Conservation (phyloP, 768 basidiomycete species). For the Mycena metata region DNA sequence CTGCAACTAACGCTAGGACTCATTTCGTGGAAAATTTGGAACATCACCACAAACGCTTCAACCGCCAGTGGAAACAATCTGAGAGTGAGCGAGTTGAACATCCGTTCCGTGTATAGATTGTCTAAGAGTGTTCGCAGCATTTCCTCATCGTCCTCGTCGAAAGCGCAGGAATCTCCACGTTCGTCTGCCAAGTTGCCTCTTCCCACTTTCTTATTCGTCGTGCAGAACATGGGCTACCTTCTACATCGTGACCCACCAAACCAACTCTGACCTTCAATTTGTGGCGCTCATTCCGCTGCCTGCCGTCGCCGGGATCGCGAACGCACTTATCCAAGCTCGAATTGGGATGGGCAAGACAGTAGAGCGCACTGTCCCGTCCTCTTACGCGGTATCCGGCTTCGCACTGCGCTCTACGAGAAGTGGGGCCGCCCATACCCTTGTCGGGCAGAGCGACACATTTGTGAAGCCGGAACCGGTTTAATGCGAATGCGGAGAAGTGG, state of each 20-base stretch:
- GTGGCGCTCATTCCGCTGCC: slow-evolving; percentile 14
- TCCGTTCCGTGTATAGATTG: background rate
- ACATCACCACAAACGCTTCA: slow-evolving; percentile 5
- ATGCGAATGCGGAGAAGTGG: too few relatives aligned
- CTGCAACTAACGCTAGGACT: background rate
- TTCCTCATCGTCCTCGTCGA: slow-evolving; percentile 11
- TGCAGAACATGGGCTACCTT: slow-evolving; percentile 10
- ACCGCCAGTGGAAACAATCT: slow-evolving; percentile 9
- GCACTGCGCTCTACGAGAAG: slow-evolving; percentile 2
- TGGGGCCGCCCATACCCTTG: too few relatives aligned
- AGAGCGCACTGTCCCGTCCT: background rate
- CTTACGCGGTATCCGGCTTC: background rate
- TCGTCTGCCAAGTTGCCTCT: background rate
- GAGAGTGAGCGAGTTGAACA: background rate
- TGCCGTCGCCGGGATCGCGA: slow-evolving; percentile 17
- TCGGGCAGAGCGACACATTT: slow-evolving; percentile 5
- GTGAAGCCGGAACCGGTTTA: slow-evolving; percentile 7
- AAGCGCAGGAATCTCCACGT: slow-evolving; percentile 23
- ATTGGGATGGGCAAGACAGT: slow-evolving; percentile 22
- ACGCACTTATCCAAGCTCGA: slow-evolving; percentile 25
- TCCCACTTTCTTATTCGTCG: background rate
- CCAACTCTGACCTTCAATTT: slow-evolving; percentile 25
- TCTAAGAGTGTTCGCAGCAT: background rate
- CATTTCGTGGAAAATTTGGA: slow-evolving; percentile 26
- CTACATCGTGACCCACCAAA: slow-evolving; percentile 25